Base-by-base conservation (phyloP, 2,329 filamentous ascomycete genomes). In the Shiraia sp. region DNA sequence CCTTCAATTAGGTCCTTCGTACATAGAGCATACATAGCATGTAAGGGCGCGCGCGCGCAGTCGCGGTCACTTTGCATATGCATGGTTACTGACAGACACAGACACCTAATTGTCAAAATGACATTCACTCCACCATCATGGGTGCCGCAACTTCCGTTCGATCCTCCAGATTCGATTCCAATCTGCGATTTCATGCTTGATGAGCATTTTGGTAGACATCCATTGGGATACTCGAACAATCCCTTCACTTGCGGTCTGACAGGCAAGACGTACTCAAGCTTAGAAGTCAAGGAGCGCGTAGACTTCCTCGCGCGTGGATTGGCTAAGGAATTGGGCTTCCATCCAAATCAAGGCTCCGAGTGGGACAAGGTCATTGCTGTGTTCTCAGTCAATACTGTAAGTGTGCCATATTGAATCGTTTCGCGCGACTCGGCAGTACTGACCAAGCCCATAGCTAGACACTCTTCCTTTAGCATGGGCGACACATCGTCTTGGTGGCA, bases 301-400 rank as follows among this genome's bases (percentile, higher is more conserved):
- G 83, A 89, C 19, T 76, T 73, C 38, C 75, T 93, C 15, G 79
- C 88, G 12, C 79, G 85, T 43, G 85, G 80, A 15, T 72, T 95
- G 24, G 79, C 80, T 28, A 83, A 87, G 63, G 82, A 88, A 49
- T 78, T 93, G 45, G 83, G 81, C 30, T 90, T 88, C 78, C 68
- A 78, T 32, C 82, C 86, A 6, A 85, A 88, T 53, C 68, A 82
- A 42, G 88, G 86, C 10, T 81, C 81, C 0, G 87, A 91, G 64
- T 93, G 86, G 85, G 88, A 93, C 59, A 90, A 90, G 66, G 86
- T 91, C 16, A 74, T 89, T 33, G 85, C 77, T 4, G 74, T 91
- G 19, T 95, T 88, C 71, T 85, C 85, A n/a, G 70, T 90, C 45
- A 95, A 95, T 64, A 89, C 88, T 22, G 86, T 89, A 69, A 45